phyloP scores from a whole-genome alignment of 2,329 filamentous ascomycete species.

The Colletotrichum kahawae region DNA sequence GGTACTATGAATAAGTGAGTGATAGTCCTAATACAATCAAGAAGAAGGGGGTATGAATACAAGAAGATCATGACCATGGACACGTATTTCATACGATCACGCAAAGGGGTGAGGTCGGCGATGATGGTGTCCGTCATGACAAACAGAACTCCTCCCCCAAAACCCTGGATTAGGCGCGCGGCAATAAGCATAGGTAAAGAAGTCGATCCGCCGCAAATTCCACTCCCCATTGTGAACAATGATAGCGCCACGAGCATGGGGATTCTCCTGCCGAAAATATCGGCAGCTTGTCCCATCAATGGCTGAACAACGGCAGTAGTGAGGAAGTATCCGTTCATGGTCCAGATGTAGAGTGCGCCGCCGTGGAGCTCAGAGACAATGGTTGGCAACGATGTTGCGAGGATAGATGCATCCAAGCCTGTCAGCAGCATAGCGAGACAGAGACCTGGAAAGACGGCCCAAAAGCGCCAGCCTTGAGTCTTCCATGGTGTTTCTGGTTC shows the following conservation, averaged over 20 bases:
- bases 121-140: slow-evolving; percentile 50
- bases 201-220: slow-evolving; percentile 45
- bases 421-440: neutral
- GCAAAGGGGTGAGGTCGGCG: slow-evolving; percentile 53
- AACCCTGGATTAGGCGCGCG: slow-evolving; percentile 46
- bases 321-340: slow-evolving; percentile 29
- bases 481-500: neutral
- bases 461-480: neutral
- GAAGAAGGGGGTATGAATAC: neutral
- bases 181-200: slow-evolving; percentile 46
- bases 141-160: slow-evolving; percentile 45
- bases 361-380: slow-evolving; percentile 15
- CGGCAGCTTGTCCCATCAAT: slow-evolving; percentile 48
- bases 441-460: neutral
- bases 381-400: neutral
- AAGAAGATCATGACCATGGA: neutral
- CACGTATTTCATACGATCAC: slow-evolving; percentile 39
- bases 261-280: slow-evolving; percentile 52
- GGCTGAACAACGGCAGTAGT: slow-evolving; percentile 44
- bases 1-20: slow-evolving; percentile 34
- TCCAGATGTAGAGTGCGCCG: slow-evolving; percentile 30
- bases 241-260: slow-evolving; percentile 41
- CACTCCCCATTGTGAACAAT: slow-evolving; percentile 52
- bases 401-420: neutral
- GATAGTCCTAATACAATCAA: slow-evolving; percentile 38